Evolutionary conservation across 2,329 filamentous ascomycete species (phyloP).

Genomic region (Amauroascus niger): DNA sequence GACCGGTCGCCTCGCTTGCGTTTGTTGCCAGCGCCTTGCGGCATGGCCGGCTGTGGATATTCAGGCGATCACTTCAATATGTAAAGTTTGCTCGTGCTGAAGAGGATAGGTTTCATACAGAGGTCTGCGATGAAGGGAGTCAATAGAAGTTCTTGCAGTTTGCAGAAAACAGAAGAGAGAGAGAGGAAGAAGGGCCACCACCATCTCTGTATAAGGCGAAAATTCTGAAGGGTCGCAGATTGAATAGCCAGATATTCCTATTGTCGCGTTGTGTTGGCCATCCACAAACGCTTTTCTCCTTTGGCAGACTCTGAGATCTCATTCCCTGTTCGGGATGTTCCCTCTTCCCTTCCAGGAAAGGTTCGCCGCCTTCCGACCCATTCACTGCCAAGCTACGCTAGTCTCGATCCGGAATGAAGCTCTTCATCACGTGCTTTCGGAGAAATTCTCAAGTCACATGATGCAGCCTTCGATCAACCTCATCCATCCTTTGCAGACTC

Average conservation of each 20-base stretch:
- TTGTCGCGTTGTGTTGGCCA: slow-evolving; percentile 3
- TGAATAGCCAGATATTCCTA: not conserved
- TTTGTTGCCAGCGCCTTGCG: slow-evolving; percentile 44
- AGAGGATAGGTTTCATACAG: not conserved
- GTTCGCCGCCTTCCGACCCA: slow-evolving; percentile 5
- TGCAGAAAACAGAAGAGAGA: not conserved
- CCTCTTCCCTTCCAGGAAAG: slow-evolving; percentile 1
- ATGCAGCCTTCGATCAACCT: not conserved
- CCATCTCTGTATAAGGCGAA: slow-evolving; percentile 1
- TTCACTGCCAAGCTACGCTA: not conserved
- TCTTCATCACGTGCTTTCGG: not conserved
- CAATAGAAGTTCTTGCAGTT: not conserved
- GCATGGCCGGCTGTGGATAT: slow-evolving; percentile 39
- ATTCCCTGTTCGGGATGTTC: too few relatives aligned
- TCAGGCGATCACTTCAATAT: slow-evolving; percentile 21
- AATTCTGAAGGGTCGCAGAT: not conserved
- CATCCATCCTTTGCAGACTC: not conserved
- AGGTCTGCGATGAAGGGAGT: not conserved
- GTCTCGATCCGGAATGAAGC: not conserved
- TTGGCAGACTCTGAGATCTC: too few relatives aligned
- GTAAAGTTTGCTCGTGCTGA: slow-evolving; percentile 19
- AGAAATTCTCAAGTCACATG: not conserved
- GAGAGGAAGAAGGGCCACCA: not conserved
- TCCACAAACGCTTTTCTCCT: not conserved
- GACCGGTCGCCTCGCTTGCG: slow-evolving; percentile 44